phyloP scores from a whole-genome alignment of 1,139 yeast genomes.

The Yamadazyma blattariae region DNA sequence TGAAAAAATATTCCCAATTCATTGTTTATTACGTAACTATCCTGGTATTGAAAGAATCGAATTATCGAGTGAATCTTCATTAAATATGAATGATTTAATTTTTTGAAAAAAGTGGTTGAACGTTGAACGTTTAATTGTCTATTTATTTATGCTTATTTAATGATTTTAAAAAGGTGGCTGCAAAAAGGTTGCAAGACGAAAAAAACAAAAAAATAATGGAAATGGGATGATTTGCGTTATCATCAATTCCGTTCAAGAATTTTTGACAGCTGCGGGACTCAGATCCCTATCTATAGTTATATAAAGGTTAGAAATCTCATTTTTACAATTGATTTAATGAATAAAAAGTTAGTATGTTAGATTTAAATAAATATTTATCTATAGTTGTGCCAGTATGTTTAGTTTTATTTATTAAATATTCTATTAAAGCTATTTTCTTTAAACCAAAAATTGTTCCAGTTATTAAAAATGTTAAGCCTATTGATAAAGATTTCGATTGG shows the following conservation, averaged over 20 bases:
- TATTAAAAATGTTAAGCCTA: constrained; percentile 12
- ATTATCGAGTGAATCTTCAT: constrained; percentile 21
- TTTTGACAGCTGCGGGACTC: too few species aligned
- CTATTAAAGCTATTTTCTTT: not conserved
- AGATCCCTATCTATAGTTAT: too few species aligned
- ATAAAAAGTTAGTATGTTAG: too few species aligned
- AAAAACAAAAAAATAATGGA: too few species aligned
- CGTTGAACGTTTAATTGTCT: too few species aligned
- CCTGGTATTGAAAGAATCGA: constrained; percentile 34
- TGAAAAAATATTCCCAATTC: constrained; percentile 31
- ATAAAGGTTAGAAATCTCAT: too few species aligned
- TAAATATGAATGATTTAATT: constrained; percentile 9
- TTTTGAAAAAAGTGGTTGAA: too few species aligned
- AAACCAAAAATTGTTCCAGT: constrained; percentile 2
- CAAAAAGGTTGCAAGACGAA: not conserved
- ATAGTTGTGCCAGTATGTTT: not conserved
- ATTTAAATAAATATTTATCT: constrained; percentile 1
- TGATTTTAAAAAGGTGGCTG: not conserved
- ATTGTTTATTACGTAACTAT: constrained; percentile 29
- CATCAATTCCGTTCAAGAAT: too few species aligned
- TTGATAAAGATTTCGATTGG: constrained; percentile 45
- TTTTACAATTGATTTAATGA: too few species aligned
- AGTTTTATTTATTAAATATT: not conserved
- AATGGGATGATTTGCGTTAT: too few species aligned
- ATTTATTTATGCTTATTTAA: too few species aligned